A percentile compares a stretch with the other conserved stretches of the same genome.
These are phyloP conservation scores for Saccharomycopsis malanga DNA, from an alignment of 805 yeast species.

Conservation along the genomic window DNA sequence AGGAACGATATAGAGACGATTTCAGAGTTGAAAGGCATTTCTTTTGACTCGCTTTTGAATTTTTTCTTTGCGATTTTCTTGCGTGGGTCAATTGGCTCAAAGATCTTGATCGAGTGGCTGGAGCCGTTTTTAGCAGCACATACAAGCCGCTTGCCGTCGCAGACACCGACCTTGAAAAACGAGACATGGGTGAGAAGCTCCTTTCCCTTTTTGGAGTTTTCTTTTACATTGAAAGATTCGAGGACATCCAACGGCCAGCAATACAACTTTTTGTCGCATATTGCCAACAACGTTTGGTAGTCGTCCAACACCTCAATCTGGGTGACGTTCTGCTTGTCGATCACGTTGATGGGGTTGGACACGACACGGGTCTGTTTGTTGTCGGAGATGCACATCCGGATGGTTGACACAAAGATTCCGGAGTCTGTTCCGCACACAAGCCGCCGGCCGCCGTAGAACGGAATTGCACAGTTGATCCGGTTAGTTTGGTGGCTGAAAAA, in stretches of 20 bases:
- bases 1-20: conserved; percentile 88
- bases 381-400: conserved; percentile 40
- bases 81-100: conserved; percentile 65
- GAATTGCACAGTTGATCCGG: conserved; percentile 84
- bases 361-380: conserved; percentile 46
- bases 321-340: conserved; percentile 68
- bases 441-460: conserved; percentile 91
- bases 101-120: conserved; percentile 71
- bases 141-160: conserved; percentile 80
- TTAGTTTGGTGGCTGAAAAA: conserved; percentile 63
- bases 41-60: conserved; percentile 60
- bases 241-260: conserved; percentile 73
- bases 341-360: conserved; percentile 67
- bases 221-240: conserved; percentile 32
- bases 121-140: conserved; percentile 84
- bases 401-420: conserved; percentile 80
- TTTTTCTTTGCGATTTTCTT: conserved; percentile 60
- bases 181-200: conserved; percentile 82
- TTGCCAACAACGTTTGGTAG: conserved; percentile 71
- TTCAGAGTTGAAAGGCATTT: conserved; percentile 77
- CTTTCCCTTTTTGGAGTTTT: conserved; percentile 54
- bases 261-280: conserved; percentile 74
- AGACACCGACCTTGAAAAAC: conserved; percentile 88
- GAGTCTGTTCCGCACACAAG: conserved; percentile 85
- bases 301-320: conserved; percentile 91